These are phyloP conservation scores for Nephelium lappaceum DNA, from an alignment of 345 rosid species.

Conservation along the genomic window DNA sequence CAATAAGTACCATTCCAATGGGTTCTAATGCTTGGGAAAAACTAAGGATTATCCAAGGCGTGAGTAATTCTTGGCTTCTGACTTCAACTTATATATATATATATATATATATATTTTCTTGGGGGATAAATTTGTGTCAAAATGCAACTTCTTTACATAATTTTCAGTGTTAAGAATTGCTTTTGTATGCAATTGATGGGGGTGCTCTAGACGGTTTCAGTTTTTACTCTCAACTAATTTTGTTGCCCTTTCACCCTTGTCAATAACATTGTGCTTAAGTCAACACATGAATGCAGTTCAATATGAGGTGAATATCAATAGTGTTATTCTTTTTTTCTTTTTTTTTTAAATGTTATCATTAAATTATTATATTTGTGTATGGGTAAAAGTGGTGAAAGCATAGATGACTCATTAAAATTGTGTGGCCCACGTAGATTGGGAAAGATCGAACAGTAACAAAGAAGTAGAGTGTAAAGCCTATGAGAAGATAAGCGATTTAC, in stretches of 20 bases:
- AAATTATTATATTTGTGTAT: too few species aligned
- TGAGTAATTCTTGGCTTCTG: conserved; percentile 20
- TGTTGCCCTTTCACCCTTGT: background rate
- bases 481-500: too few species aligned
- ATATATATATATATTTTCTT: background rate
- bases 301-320: background rate
- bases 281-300: background rate
- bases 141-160: background rate
- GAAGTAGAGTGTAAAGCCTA: too few species aligned
- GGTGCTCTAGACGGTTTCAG: background rate
- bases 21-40: conserved; percentile 92
- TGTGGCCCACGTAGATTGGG: too few species aligned
- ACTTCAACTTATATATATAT: background rate
- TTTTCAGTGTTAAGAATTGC: background rate
- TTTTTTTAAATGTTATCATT: too few species aligned
- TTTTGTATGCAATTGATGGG: background rate
- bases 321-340: too few species aligned
- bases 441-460: too few species aligned
- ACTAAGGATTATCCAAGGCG: conserved; percentile 74
- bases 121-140: background rate
- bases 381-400: too few species aligned
- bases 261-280: background rate
- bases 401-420: too few species aligned
- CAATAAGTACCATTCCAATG: conserved; percentile 75
- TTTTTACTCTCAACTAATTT: background rate